A percentile compares a stretch with the other conserved stretches of the same genome.
phyloP scores from a whole-genome alignment of 371 early-diverging fungal species.

The Mortierella sp. region DNA sequence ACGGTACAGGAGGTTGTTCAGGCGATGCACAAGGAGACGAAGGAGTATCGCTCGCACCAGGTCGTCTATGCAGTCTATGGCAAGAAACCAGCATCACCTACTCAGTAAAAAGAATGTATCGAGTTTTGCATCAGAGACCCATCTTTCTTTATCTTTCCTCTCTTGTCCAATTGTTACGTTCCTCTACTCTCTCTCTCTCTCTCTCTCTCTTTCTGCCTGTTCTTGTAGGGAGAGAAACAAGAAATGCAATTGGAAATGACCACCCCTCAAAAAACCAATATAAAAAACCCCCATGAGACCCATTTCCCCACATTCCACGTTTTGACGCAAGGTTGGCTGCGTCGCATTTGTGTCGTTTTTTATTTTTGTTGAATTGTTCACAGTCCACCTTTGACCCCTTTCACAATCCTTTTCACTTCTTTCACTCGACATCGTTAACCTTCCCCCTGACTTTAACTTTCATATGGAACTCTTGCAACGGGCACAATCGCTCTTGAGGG shows the following conservation, averaged over 20 bases:
- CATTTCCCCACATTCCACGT: neutral
- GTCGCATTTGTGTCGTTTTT: neutral
- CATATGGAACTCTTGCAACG: conserved; percentile 33
- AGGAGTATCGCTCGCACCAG: conserved; percentile 11
- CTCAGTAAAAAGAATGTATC: neutral
- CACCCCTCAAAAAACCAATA: conserved; percentile 17
- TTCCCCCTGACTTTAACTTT: too few relatives aligned
- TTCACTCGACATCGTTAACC: neutral
- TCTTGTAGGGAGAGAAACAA: too few relatives aligned
- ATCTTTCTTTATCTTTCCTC: too few relatives aligned
- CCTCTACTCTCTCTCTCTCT: too few relatives aligned
- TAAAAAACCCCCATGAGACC: neutral
- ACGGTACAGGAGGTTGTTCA: conserved; percentile 30
- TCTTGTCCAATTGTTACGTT: too few relatives aligned
- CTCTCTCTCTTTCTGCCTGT: too few relatives aligned
- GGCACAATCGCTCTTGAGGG: conserved; percentile 35
- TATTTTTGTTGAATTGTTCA: neutral
- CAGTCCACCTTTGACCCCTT: neutral
- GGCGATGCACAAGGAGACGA: conserved; percentile 33
- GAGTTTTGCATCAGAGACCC: too few relatives aligned
- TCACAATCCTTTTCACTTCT: neutral
- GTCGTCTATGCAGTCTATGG: conserved; percentile 38
- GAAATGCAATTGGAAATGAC: too few relatives aligned
- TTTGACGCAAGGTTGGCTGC: neutral
- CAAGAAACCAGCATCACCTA: conserved; percentile 23